Evolutionary conservation across 306 rosid genomes (phyloP).

Genomic region (Glycine tomentella): DNA sequence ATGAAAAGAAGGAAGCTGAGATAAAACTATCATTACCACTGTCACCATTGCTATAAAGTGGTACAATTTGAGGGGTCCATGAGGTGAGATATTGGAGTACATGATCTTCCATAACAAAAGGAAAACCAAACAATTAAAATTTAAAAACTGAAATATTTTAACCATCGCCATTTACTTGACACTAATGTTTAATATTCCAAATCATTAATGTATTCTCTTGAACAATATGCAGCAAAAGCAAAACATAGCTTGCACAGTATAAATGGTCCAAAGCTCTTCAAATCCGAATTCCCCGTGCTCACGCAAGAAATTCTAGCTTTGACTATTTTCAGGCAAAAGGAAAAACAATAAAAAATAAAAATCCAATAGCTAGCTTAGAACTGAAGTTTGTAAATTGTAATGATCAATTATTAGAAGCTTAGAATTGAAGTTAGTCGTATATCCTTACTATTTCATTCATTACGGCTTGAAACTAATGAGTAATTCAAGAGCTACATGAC

Average conservation of each 20-base stretch:
- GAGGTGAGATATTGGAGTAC: constrained; percentile 70
- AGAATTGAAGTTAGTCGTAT: neutral
- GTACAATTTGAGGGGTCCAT: constrained; percentile 82
- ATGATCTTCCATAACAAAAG: constrained; percentile 59
- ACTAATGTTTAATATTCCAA: neutral
- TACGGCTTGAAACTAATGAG: neutral
- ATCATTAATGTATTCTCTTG: constrained; percentile 8
- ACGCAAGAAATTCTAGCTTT: neutral
- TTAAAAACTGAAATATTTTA: neutral
- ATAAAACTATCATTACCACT: constrained; percentile 71
- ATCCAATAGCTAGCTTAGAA: neutral
- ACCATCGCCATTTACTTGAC: neutral
- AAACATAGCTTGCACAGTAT: neutral
- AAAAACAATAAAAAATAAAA: too few relatives aligned
- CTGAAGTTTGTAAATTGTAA: neutral
- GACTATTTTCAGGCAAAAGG: neutral
- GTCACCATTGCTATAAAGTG: constrained; percentile 96
- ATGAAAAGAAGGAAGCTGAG: constrained; percentile 92
- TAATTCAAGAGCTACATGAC: neutral
- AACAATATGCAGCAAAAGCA: neutral
- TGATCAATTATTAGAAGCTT: neutral
- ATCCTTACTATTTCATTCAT: neutral
- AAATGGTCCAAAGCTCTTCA: neutral
- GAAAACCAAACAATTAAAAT: neutral
- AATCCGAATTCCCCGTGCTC: too few relatives aligned